These are phyloP conservation scores for Fusarium equiseti DNA, from an alignment of 2,329 filamentous ascomycete species.

Conservation along the genomic window DNA sequence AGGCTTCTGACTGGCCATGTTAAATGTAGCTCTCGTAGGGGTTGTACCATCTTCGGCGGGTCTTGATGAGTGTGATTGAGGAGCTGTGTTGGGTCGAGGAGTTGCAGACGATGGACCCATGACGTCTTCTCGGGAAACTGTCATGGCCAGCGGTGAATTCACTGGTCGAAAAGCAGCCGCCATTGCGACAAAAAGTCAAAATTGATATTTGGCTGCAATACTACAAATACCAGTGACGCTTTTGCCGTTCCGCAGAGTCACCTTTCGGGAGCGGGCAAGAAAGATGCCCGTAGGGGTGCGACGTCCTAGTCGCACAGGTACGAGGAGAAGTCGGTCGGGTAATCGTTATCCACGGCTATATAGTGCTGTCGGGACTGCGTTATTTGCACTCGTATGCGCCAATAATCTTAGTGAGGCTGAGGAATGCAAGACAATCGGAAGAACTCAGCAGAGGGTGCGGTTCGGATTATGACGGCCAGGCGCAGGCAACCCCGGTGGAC, in stretches of 20 bases:
- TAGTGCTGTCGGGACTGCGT: slow-evolving; percentile 32
- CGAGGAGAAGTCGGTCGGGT: slow-evolving; percentile 34
- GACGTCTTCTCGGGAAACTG: slow-evolving; percentile 51
- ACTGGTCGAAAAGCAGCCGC: slow-evolving; percentile 63
- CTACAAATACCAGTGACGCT: slow-evolving; percentile 20
- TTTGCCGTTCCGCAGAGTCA: slow-evolving; percentile 20
- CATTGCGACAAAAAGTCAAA: slow-evolving; percentile 53
- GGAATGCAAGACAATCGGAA: slow-evolving; percentile 43
- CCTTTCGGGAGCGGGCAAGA: slow-evolving; percentile 27
- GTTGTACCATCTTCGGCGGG: slow-evolving; percentile 65
- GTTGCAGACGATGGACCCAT: slow-evolving; percentile 55
- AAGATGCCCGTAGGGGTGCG: slow-evolving; percentile 18
- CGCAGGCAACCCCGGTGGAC: slow-evolving; percentile 26
- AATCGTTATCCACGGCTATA: slow-evolving; percentile 29
- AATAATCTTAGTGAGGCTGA: slow-evolving; percentile 45
- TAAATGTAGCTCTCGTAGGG: slow-evolving; percentile 71
- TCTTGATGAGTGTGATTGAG: slow-evolving; percentile 47
- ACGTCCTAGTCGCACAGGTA: slow-evolving; percentile 41
- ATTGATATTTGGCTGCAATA: slow-evolving; percentile 18
- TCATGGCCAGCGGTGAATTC: slow-evolving; percentile 56
- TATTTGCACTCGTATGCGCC: slow-evolving; percentile 32
- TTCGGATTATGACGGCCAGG: slow-evolving; percentile 43
- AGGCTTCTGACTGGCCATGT: slow-evolving; percentile 63
- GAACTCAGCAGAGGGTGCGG: slow-evolving; percentile 29
- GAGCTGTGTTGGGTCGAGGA: slow-evolving; percentile 54